These are phyloP conservation scores for Nannochloris sp. DNA, from an alignment of 139 green algal species.

Conservation along the genomic window DNA sequence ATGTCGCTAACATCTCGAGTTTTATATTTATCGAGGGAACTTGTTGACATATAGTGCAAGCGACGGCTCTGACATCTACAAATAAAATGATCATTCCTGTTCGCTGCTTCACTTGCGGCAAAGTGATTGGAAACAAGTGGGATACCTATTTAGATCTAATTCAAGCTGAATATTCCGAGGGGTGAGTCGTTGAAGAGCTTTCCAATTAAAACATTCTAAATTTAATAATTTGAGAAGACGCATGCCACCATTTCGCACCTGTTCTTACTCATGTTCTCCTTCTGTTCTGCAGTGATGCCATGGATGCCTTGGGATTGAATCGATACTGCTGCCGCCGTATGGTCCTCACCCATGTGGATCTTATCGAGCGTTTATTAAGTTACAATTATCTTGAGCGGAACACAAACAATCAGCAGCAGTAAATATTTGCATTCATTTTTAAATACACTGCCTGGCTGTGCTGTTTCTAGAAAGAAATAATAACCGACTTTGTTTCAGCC, in stretches of 20 bases:
- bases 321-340: conserved; percentile 98
- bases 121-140: conserved; percentile 99
- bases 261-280: background rate
- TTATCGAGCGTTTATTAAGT: conserved; percentile 98
- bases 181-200: conserved; percentile 33
- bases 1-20: no score
- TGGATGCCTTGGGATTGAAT: conserved; percentile 87
- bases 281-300: conserved; percentile 74
- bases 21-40: no score
- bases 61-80: no score
- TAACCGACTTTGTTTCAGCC: no score
- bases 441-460: background rate
- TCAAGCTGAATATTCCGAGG: conserved; percentile 68
- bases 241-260: background rate
- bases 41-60: no score
- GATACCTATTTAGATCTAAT: conserved; percentile 97
- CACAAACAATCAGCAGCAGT: background rate
- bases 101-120: conserved; percentile 97
- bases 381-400: conserved; percentile 90
- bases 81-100: conserved; percentile 94
- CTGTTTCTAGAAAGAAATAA: no score
- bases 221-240: background rate
- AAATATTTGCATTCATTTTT: background rate
- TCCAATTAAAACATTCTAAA: background rate
- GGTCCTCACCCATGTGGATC: conserved; percentile 92